Evolutionary conservation across 75 land plant genomes (phyloP).

Genomic region (Picea sitchensis): DNA sequence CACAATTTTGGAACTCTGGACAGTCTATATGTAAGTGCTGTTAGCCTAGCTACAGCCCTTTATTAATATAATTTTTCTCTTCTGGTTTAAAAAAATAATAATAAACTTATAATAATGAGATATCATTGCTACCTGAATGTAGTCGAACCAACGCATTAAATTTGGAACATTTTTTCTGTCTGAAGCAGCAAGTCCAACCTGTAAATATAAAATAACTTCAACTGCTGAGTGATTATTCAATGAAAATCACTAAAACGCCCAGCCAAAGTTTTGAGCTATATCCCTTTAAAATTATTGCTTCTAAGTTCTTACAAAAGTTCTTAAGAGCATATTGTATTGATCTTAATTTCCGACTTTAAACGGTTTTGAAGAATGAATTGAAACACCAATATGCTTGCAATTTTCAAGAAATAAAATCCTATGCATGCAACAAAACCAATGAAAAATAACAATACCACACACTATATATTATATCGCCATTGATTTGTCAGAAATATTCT

Average conservation of each 20-base stretch:
- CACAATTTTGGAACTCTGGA: no score
- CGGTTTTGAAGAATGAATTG: background rate
- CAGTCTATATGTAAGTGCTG: no score
- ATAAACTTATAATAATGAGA: background rate
- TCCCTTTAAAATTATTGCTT: background rate
- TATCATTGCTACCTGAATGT: conserved; percentile 58
- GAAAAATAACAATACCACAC: background rate
- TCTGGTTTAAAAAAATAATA: no score
- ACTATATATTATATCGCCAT: background rate
- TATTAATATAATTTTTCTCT: no score
- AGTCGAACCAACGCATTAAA: conserved; percentile 88
- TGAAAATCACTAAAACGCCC: background rate
- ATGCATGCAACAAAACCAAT: background rate
- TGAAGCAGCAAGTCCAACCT: conserved; percentile 30
- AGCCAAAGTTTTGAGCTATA: background rate
- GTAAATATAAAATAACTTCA: conserved; percentile 1
- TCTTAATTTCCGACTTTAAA: conserved; percentile 4
- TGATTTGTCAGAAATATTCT: background rate
- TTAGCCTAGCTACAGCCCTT: no score
- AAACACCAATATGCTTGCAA: background rate
- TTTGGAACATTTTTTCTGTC: conserved; percentile 51
- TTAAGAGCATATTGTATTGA: background rate
- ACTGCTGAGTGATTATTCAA: background rate
- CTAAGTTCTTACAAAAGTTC: background rate
- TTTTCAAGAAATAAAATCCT: background rate